Evolutionary conservation across 106 monocot species (phyloP), one percentile per base, ranked within the genome.

Genomic region (Vanilla planifolia): DNA sequence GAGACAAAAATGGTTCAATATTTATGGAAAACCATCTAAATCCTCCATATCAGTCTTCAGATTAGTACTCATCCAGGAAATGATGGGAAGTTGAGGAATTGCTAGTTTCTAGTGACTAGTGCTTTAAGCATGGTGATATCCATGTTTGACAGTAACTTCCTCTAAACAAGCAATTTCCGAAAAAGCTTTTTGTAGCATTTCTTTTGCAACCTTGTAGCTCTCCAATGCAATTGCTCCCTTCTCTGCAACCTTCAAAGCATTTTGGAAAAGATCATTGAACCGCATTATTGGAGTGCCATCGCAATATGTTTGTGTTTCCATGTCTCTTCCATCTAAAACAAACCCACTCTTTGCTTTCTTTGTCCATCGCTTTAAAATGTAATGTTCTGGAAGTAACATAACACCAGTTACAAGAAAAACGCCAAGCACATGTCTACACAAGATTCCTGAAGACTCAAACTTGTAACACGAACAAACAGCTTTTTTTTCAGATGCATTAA

Each of bases 291-390:
- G 43, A 58, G 71, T 70, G 43, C 56, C 66, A 26, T 73, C 64
- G 24, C 51, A 45, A 33, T 61, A 71, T 37, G 43, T 75, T 27
- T 39, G 66, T 36, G 58, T 30, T 56, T 53, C 81, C 28, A 42
- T 22, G 56, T 60, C 60, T 21, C 61, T 62, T 37, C 64, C 77
- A 51, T 75, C 65, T 0, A 67, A 52, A 19, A 60, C 53, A 39
- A 73, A 53, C n/a, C 80, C 80, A 62, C 60, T 64, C 66, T 70
- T 86, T 44, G 92, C 86, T 55, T 75, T 80, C 62, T 43, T 73
- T 9, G 82, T 92, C 92, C 92, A 92, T 57, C 92, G 29, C 55
- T 70, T 83, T 16, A 71, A 47, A 34, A 92, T 69, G 43, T 75
- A 86, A 16, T 80, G 71, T 11, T 86, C 77, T 3, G 86, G 92